Conservation (phyloP, 306 rosid genomes). For the Lathyrus sativus region DNA sequence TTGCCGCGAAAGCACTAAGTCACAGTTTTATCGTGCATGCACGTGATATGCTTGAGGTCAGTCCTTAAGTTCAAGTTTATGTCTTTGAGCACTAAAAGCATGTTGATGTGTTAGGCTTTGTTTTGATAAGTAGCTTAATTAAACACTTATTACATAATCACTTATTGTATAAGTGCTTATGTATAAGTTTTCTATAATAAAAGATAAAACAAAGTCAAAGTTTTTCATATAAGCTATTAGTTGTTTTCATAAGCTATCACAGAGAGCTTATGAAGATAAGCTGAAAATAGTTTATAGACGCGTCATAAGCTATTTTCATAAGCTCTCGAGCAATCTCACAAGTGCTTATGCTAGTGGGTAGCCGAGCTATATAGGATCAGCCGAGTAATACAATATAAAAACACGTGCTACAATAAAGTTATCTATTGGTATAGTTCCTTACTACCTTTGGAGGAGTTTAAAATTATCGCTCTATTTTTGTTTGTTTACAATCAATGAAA, state of each 20-base stretch:
- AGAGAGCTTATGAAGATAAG: not conserved
- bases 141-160: not conserved
- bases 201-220: not conserved
- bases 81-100: conserved; percentile 11
- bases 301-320: not conserved
- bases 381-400: not conserved
- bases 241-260: not conserved
- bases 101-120: not conserved
- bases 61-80: conserved; percentile 36
- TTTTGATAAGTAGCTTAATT: not conserved
- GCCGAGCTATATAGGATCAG: not conserved
- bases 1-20: conserved; percentile 85
- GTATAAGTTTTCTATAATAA: not conserved
- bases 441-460: conserved; percentile 7
- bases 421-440: conserved; percentile 11
- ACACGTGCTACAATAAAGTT: not conserved
- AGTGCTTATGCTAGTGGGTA: not conserved
- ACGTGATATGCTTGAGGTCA: conserved; percentile 89
- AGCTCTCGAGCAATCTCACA: not conserved
- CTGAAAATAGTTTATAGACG: not conserved
- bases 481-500: conserved; percentile 16
- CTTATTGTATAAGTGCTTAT: not conserved
- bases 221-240: not conserved
- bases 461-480: conserved; percentile 11
- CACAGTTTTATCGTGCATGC: conserved; percentile 90